These are phyloP conservation scores for Berkeleyomyces rouxiae DNA, from an alignment of 2,329 filamentous ascomycete genomes.

Conservation along the genomic window DNA sequence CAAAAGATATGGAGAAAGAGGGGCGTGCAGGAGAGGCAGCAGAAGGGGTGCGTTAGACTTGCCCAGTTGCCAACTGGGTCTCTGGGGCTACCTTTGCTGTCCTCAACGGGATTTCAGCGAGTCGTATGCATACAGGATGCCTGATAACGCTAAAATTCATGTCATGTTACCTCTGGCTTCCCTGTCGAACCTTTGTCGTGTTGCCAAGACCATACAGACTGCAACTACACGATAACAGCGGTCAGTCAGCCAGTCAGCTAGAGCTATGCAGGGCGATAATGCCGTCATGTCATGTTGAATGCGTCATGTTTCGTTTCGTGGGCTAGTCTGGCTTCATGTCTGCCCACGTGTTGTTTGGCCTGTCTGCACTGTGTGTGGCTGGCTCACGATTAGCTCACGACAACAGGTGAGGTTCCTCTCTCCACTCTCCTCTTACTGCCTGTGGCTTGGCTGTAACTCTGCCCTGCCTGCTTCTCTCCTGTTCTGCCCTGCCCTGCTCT, in stretches of 20 bases:
- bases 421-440: background rate
- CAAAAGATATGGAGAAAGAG: background rate
- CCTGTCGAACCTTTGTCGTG: background rate
- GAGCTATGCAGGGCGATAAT: background rate
- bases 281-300: background rate
- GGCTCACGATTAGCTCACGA: background rate
- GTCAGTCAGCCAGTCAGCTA: background rate
- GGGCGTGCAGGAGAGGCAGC: background rate
- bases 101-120: background rate
- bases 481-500: background rate
- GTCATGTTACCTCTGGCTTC: background rate
- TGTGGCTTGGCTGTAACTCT: background rate
- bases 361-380: background rate
- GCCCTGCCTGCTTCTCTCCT: background rate
- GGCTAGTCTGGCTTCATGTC: no score
- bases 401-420: background rate
- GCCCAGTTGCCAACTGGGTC: background rate
- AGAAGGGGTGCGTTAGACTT: background rate
- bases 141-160: background rate
- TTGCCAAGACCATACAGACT: background rate
- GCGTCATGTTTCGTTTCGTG: no score
- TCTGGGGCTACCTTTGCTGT: background rate
- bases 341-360: background rate
- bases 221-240: background rate
- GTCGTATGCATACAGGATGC: background rate